These are phyloP conservation scores for Bolboschoenoplectus hybrid DNA, from an alignment of 202 grass and related monocot genomes.

Conservation along the genomic window DNA sequence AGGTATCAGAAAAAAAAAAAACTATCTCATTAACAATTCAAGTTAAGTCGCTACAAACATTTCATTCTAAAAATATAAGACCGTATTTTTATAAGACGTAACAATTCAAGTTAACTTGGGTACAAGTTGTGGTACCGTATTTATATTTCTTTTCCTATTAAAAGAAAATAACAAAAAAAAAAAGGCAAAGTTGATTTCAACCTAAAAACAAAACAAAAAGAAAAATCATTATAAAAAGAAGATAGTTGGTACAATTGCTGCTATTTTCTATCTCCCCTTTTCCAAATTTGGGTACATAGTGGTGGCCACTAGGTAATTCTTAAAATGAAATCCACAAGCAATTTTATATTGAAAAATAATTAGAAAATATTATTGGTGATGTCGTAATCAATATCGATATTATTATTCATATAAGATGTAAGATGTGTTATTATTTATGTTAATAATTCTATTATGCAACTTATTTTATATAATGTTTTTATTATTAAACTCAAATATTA, in stretches of 20 bases:
- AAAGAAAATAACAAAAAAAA: not conserved
- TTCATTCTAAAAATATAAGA: not conserved
- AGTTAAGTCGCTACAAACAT: not conserved
- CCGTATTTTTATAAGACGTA: too few species aligned
- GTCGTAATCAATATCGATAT: too few species aligned
- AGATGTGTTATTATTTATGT: too few species aligned
- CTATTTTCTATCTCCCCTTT: not conserved
- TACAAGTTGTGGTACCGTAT: not conserved
- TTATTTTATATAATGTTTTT: too few species aligned
- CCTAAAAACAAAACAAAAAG: not conserved
- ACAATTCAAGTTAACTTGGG: not conserved
- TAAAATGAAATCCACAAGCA: not conserved
- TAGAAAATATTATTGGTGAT: too few species aligned
- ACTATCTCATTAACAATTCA: not conserved
- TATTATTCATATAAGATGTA: too few species aligned
- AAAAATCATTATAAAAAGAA: conserved; percentile 19
- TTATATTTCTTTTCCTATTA: not conserved
- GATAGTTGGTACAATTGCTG: conserved; percentile 1
- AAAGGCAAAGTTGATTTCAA: not conserved
- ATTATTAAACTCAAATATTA: too few species aligned
- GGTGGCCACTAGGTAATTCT: conserved; percentile 22
- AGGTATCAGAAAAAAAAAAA: not conserved
- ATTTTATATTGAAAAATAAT: not conserved
- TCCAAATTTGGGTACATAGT: conserved; percentile 24
- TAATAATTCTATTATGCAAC: too few species aligned